A percentile compares a stretch with the other conserved stretches of the same genome.
phyloP scores from a whole-genome alignment of 345 rosid genomes.

The Salix exigua region DNA sequence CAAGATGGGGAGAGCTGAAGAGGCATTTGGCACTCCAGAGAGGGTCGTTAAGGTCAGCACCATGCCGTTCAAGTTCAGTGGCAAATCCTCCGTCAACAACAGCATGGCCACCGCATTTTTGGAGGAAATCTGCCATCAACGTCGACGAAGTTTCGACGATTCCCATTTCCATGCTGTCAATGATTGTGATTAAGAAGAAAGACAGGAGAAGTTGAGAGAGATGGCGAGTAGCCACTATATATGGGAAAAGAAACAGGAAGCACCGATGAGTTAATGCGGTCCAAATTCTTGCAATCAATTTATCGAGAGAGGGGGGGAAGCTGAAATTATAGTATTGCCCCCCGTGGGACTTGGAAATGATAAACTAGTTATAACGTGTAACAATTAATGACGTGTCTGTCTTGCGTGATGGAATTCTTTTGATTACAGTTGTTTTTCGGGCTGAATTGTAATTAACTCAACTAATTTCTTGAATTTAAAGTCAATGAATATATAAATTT shows the following conservation, averaged over 20 bases:
- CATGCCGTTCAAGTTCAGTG: constrained; percentile 86
- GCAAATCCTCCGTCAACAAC: constrained; percentile 91
- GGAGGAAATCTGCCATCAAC: constrained; percentile 53
- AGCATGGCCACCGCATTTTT: constrained; percentile 68
- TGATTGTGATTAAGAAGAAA: not conserved
- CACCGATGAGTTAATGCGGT: not conserved
- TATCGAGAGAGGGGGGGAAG: not conserved
- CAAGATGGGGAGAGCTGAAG: constrained; percentile 72
- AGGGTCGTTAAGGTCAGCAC: constrained; percentile 85
- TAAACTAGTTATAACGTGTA: not conserved
- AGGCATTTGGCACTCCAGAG: constrained; percentile 97
- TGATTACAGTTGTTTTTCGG: too few species aligned
- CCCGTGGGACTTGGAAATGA: not conserved
- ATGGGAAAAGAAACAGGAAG: not conserved
- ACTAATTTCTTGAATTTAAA: too few species aligned
- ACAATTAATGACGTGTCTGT: not conserved
- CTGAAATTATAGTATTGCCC: not conserved
- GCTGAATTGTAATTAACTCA: too few species aligned
- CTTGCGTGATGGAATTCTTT: not conserved
- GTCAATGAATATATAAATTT: too few species aligned
- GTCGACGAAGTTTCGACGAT: constrained; percentile 21
- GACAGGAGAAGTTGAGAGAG: not conserved
- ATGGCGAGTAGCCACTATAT: not conserved
- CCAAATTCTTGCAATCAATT: not conserved
- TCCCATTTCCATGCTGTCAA: constrained; percentile 34